Evolutionary conservation across 2,329 filamentous ascomycete species (phyloP).

Genomic region (Apiospora kogelbergensis): DNA sequence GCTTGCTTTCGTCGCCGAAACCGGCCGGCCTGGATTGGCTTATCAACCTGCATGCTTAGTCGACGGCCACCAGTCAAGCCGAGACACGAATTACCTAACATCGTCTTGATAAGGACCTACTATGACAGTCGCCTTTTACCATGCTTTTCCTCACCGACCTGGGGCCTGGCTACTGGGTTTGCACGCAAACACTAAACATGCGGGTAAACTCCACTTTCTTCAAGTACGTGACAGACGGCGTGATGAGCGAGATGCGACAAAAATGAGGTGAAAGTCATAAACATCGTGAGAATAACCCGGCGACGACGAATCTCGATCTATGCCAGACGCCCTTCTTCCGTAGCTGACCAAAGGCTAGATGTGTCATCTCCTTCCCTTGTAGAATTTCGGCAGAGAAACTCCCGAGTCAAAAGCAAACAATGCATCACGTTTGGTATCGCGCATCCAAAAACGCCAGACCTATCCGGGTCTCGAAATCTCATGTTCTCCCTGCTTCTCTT

Average conservation of each 20-base stretch:
- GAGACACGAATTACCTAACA: background rate
- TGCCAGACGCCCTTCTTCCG: slow-evolving; percentile 13
- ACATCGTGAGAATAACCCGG: slow-evolving; percentile 7
- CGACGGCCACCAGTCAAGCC: background rate
- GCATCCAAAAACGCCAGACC: slow-evolving; percentile 15
- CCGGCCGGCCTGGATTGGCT: background rate
- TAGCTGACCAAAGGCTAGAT: slow-evolving; percentile 13
- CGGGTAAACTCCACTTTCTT: background rate
- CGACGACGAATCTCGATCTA: slow-evolving; percentile 7
- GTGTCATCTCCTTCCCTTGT: slow-evolving; percentile 13
- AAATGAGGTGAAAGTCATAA: slow-evolving; percentile 4
- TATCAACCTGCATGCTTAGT: background rate
- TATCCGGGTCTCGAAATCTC: slow-evolving; percentile 7
- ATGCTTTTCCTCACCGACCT: too few species aligned
- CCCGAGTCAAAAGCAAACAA: slow-evolving; percentile 13
- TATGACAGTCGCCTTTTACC: background rate
- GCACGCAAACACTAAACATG: background rate
- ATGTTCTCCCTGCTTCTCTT: background rate
- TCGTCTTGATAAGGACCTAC: background rate
- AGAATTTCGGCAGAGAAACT: slow-evolving; percentile 7
- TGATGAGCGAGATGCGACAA: background rate
- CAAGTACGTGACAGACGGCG: background rate
- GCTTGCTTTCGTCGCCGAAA: background rate
- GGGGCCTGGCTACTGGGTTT: too few species aligned
- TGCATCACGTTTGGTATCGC: slow-evolving; percentile 16